Evolutionary conservation across 2,329 filamentous ascomycete genomes (phyloP).

Genomic region (Xylaria sp.): DNA sequence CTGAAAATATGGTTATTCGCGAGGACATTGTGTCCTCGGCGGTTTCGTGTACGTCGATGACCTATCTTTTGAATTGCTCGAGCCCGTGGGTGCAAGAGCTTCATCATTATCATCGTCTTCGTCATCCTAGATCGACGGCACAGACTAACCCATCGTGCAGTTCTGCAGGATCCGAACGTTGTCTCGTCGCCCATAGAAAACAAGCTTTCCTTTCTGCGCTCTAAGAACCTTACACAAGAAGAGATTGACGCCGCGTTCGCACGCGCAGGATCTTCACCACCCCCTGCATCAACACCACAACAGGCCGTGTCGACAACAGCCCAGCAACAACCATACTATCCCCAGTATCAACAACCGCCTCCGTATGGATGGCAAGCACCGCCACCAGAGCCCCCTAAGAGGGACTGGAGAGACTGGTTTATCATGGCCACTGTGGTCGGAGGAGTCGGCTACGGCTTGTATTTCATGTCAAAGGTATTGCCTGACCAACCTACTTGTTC

Average conservation of each 20-base stretch:
- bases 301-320: constrained; percentile 57
- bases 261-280: constrained; percentile 68
- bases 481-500: neutral
- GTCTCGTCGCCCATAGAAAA: constrained; percentile 91
- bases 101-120: neutral
- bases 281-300: constrained; percentile 60
- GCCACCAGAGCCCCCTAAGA: constrained; percentile 72
- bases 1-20: constrained; percentile 78
- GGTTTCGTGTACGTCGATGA: constrained; percentile 47
- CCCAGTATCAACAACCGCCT: constrained; percentile 60
- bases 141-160: constrained; percentile 56
- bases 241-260: constrained; percentile 89
- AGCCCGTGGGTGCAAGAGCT: neutral
- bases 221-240: constrained; percentile 96
- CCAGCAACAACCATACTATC: constrained; percentile 57
- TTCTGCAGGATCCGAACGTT: constrained; percentile 94
- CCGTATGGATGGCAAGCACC: constrained; percentile 67
- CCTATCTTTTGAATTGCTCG: neutral
- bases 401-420: constrained; percentile 99
- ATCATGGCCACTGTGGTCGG: constrained; percentile 98
- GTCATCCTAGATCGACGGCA: constrained; percentile 27
- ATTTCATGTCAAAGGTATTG: constrained; percentile 82
- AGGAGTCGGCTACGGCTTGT: constrained; percentile 89
- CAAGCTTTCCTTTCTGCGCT: constrained; percentile 89
- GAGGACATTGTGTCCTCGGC: constrained; percentile 71